phyloP scores from a whole-genome alignment of 208 protist species.

The Acanthamoeba sp. region DNA sequence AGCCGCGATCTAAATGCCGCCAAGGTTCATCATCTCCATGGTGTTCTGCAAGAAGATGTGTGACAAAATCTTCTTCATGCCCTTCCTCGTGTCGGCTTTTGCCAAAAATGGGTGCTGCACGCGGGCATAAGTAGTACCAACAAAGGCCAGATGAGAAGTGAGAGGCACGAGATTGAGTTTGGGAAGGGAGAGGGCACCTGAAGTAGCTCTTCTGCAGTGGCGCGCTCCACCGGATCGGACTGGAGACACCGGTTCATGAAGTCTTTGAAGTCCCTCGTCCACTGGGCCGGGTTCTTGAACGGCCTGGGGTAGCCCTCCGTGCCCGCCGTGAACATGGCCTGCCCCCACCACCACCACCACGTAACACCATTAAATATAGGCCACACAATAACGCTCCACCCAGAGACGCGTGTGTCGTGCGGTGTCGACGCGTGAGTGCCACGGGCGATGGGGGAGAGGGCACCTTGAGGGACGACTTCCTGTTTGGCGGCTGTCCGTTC shows the following conservation, averaged over 20 bases:
- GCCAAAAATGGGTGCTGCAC: constrained; percentile 81
- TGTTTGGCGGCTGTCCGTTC: constrained; percentile 75
- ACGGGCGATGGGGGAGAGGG: not conserved
- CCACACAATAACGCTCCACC: not conserved
- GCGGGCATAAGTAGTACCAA: not conserved
- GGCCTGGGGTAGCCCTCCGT: constrained; percentile 68
- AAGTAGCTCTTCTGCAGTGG: constrained; percentile 69
- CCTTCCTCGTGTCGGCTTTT: constrained; percentile 76
- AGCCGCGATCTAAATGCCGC: constrained; percentile 31
- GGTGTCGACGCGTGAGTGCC: too few species aligned
- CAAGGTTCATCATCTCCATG: constrained; percentile 77
- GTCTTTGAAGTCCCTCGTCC: constrained; percentile 74
- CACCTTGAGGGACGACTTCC: constrained; percentile 76
- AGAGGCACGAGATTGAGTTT: not conserved
- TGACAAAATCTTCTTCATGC: constrained; percentile 82
- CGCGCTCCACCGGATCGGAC: constrained; percentile 28
- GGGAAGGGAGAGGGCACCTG: constrained; percentile 30
- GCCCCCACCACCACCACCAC: not conserved
- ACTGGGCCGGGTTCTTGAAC: constrained; percentile 73
- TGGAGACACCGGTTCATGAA: constrained; percentile 69
- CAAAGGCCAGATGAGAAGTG: not conserved
- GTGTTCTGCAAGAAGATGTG: constrained; percentile 79
- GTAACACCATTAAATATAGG: not conserved
- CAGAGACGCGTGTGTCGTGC: not conserved
- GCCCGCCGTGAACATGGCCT: constrained; percentile 75